These are phyloP conservation scores for Auricularia auricula-judae DNA, from an alignment of 768 basidiomycete species.

Conservation along the genomic window DNA sequence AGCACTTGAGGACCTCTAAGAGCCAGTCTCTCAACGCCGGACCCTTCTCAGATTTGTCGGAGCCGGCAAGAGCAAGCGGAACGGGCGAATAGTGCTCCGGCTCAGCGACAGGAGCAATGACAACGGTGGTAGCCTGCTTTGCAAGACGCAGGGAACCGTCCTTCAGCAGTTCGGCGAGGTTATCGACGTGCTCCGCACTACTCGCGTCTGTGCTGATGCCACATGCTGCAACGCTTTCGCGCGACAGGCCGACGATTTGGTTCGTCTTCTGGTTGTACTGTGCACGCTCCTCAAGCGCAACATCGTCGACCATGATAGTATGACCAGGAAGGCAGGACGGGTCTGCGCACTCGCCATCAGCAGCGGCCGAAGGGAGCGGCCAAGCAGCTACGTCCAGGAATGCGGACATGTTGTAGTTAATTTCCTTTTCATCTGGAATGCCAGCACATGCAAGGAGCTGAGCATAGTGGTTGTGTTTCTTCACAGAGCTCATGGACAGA, in stretches of 20 bases:
- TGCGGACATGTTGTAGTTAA: neutral
- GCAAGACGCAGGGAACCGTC: neutral
- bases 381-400: neutral
- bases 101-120: neutral
- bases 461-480: neutral
- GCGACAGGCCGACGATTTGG: neutral
- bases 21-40: neutral
- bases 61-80: neutral
- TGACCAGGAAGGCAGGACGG: neutral
- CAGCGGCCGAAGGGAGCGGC: neutral
- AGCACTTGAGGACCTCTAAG: neutral
- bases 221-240: neutral
- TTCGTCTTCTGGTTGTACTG: neutral
- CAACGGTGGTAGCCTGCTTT: neutral
- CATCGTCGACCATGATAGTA: neutral
- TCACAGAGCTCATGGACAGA: neutral
- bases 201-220: neutral
- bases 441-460: neutral
- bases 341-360: neutral
- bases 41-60: neutral
- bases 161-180: neutral
- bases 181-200: neutral
- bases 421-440: neutral
- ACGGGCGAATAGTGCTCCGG: neutral
- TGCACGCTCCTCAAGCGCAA: neutral